A percentile compares a stretch with the other conserved stretches of the same genome.
These are phyloP conservation scores for Strobilomyces confusus DNA, from an alignment of 768 basidiomycete species.

Conservation along the genomic window DNA sequence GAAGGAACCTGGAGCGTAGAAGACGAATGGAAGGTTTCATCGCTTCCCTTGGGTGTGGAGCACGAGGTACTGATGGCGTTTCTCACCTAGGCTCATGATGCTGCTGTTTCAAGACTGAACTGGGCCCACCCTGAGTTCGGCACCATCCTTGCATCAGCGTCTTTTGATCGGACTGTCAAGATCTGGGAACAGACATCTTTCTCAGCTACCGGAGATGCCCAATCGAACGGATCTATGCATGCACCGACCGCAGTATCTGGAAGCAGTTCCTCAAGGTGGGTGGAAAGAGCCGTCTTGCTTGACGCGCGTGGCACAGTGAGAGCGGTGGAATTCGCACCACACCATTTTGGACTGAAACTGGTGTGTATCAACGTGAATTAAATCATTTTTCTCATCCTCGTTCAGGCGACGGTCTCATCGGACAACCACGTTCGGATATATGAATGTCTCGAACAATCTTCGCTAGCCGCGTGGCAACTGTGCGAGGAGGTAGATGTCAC, in stretches of 20 bases:
- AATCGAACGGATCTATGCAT: slow-evolving; percentile 23
- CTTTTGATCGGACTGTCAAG: slow-evolving; percentile 89
- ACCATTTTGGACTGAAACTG: slow-evolving; percentile 83
- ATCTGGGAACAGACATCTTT: slow-evolving; percentile 75
- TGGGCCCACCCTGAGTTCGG: slow-evolving; percentile 97
- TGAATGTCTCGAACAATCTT: slow-evolving; percentile 78
- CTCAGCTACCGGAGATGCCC: slow-evolving; percentile 25
- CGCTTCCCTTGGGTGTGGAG: not conserved
- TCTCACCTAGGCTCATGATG: slow-evolving; percentile 83
- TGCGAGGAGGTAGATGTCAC: slow-evolving; percentile 74
- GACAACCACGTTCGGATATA: slow-evolving; percentile 88
- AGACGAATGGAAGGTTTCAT: slow-evolving; percentile 86
- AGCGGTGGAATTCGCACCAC: slow-evolving; percentile 82
- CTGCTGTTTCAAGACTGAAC: slow-evolving; percentile 73
- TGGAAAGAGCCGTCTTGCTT: slow-evolving; percentile 65
- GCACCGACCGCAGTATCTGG: slow-evolving; percentile 8
- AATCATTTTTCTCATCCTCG: not conserved
- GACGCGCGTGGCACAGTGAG: slow-evolving; percentile 88
- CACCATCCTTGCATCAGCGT: slow-evolving; percentile 78
- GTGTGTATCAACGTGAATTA: slow-evolving; percentile 39
- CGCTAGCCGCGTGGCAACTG: slow-evolving; percentile 70
- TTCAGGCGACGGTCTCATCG: slow-evolving; percentile 80
- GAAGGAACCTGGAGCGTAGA: slow-evolving; percentile 74
- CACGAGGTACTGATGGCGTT: not conserved
- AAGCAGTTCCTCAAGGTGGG: slow-evolving; percentile 51